phyloP scores from a whole-genome alignment of 352 stramenopile species.

The Blastocystis hominis region DNA sequence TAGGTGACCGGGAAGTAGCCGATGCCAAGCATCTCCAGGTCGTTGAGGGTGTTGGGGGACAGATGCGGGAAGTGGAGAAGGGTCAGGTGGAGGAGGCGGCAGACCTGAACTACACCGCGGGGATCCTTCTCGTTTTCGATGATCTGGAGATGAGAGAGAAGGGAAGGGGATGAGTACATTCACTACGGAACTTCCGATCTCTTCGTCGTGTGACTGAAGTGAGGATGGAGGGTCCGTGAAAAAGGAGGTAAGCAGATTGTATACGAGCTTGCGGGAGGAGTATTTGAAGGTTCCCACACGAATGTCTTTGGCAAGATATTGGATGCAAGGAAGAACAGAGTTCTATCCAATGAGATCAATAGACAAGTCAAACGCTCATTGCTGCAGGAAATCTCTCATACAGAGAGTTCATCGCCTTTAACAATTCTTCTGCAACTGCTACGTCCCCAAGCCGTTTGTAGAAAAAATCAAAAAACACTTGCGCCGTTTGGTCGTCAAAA shows the following conservation, averaged over 20 bases:
- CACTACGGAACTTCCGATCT: neutral
- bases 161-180: neutral
- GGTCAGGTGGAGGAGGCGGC: neutral
- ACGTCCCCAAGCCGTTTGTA: conserved; percentile 8
- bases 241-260: neutral
- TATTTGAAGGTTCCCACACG: conserved; percentile 23
- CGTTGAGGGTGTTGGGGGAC: neutral
- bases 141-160: neutral
- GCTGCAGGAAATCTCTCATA: neutral
- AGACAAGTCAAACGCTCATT: neutral
- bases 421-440: neutral
- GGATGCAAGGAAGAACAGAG: neutral
- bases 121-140: conserved; percentile 40
- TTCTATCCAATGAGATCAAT: neutral
- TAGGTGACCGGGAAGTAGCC: conserved; percentile 49
- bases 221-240: neutral
- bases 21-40: conserved; percentile 6
- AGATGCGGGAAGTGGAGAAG: neutral
- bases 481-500: neutral
- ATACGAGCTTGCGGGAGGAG: neutral
- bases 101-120: conserved; percentile 34
- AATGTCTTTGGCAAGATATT: neutral
- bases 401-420: neutral
- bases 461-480: conserved; percentile 49
- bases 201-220: neutral